Evolutionary conservation across 495 filamentous ascomycete genomes (phyloP), one percentile per base, ranked within the genome.

Genomic region (Annulohypoxylon nitens): DNA sequence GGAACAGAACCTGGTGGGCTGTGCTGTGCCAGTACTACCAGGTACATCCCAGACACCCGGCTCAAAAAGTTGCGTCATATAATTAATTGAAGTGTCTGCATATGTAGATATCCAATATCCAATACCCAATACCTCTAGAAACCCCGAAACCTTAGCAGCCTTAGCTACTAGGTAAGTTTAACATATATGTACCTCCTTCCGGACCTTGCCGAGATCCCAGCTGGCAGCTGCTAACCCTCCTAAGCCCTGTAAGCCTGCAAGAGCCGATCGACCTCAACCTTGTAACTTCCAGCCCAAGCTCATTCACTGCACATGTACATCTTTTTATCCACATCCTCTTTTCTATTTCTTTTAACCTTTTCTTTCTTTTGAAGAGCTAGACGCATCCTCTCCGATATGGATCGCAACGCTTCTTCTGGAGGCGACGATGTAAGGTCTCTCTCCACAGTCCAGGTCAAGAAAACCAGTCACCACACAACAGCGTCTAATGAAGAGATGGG

Each of bases 391-490:
- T 37, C 62, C 71, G 48, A 64, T 7, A 79, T 79, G 77, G 67
- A 61, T 69, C 75, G 55, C 61, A 65, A 68, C 58, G 18, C 67
- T 39, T 61, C 67, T 67, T n/a, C 61, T 20, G 75, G 64, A 23
- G 70, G 66, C 65, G 61, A 76, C 25, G 75, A 79, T 61, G 77
- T 73, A 71, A 63, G 75, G 25, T 65, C 39, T 16, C 12, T 23
- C 26, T 11, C 62, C 20, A 36, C 1, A 30, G 25, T 5, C 54
- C 7, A 20, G 33, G 23, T 20, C 33, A 23, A 23, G 20, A 23
- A 23, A 23, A 23, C 20, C 20, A 30, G 25, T 50, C 43, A 37
- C 37, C n/a, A n/a, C 18, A n/a, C 25, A 25, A 16, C 48, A 47
- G 41, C 41, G 25, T 30, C 62, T 74, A 54, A 74, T 64, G 14